A percentile compares a stretch with the other conserved stretches of the same genome.
These are phyloP conservation scores for Didymella sp. DNA, from an alignment of 2,329 filamentous ascomycete genomes.

Conservation along the genomic window DNA sequence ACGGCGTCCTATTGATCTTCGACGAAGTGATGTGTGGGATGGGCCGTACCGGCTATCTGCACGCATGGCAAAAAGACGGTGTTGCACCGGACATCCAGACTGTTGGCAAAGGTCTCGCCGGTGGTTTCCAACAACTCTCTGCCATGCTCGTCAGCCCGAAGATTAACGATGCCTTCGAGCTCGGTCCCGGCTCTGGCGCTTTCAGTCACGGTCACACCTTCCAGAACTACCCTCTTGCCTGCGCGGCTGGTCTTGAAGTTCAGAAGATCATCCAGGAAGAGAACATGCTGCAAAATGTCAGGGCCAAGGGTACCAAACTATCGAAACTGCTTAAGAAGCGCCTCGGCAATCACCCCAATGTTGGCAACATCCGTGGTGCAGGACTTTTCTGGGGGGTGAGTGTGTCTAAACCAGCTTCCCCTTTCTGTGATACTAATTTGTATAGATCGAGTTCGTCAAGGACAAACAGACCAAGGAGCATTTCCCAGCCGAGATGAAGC, in stretches of 20 bases:
- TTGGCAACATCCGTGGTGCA: conserved; percentile 67
- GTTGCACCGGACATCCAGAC: conserved; percentile 70
- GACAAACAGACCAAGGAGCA: conserved; percentile 62
- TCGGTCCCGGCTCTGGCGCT: conserved; percentile 50
- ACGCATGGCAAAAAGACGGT: conserved; percentile 68
- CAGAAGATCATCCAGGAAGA: conserved; percentile 66
- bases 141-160: conserved; percentile 63
- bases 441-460: conserved; percentile 64
- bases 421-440: not conserved
- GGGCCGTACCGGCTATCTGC: conserved; percentile 64
- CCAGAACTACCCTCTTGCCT: conserved; percentile 66
- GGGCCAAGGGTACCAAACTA: conserved; percentile 60
- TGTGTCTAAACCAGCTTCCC: conserved; percentile 18
- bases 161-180: conserved; percentile 59
- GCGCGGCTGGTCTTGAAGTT: conserved; percentile 68
- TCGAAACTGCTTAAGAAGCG: conserved; percentile 53
- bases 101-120: conserved; percentile 70
- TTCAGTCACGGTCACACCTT: conserved; percentile 70
- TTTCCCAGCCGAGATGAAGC: conserved; percentile 55
- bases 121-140: conserved; percentile 68
- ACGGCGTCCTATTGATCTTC: conserved; percentile 77
- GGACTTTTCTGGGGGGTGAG: conserved; percentile 66
- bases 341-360: conserved; percentile 57
- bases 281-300: conserved; percentile 65
- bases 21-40: conserved; percentile 80